Evolutionary conservation across 371 early-diverging fungal species (phyloP).

Genomic region (Choanephora cucurbitarum): DNA sequence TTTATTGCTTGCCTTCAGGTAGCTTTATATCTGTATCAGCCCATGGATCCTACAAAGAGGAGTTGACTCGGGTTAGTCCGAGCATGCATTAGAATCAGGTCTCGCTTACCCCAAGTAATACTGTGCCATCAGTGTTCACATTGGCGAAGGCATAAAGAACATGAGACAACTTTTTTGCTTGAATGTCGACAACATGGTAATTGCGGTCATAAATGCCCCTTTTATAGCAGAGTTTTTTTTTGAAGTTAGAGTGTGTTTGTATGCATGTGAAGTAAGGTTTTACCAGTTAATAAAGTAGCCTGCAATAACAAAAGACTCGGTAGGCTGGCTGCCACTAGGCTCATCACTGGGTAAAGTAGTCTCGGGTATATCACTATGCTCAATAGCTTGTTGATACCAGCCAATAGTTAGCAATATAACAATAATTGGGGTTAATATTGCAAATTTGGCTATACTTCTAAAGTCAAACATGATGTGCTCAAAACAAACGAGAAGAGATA

Average conservation of each 20-base stretch:
- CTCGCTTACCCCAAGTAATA: constrained; percentile 56
- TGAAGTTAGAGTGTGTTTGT: background rate
- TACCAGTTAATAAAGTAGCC: constrained; percentile 45
- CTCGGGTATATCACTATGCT: constrained; percentile 10
- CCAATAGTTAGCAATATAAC: constrained; percentile 30
- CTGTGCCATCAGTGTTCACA: constrained; percentile 62
- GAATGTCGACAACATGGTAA: constrained; percentile 60
- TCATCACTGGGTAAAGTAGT: constrained; percentile 5
- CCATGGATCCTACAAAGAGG: constrained; percentile 36
- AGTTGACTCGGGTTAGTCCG: background rate
- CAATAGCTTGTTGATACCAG: constrained; percentile 32
- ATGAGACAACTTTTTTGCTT: constrained; percentile 66
- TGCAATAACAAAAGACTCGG: constrained; percentile 26
- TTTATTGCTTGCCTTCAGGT: constrained; percentile 29
- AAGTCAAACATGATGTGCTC: background rate
- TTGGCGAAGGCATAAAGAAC: constrained; percentile 91
- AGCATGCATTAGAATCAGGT: no score
- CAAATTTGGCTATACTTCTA: constrained; percentile 16
- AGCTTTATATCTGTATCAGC: constrained; percentile 47
- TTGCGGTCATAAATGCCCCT: constrained; percentile 77
- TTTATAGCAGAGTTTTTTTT: background rate
- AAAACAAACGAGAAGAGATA: no score
- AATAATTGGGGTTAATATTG: constrained; percentile 28
- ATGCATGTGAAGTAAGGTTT: background rate
- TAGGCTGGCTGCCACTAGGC: background rate